Percentiles rank a stretch among this genome's conserved stretches.
These are phyloP conservation scores for Sicyos baderoa DNA, from an alignment of 306 rosid genomes.

Conservation along the genomic window DNA sequence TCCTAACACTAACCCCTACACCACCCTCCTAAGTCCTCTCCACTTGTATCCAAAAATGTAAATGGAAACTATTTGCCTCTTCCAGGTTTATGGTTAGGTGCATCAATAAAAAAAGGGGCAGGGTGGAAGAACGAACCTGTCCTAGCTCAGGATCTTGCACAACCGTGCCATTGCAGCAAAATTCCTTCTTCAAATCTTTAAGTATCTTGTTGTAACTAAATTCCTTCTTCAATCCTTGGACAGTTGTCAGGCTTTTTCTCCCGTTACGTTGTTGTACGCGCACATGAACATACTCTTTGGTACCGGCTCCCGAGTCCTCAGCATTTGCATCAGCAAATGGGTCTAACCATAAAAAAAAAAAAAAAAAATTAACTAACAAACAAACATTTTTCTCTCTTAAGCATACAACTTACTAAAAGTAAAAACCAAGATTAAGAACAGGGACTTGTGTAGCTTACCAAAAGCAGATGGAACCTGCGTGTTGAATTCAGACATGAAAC, in stretches of 20 bases:
- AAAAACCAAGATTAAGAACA: not conserved
- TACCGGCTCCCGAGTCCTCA: constrained; percentile 45
- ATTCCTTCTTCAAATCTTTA: constrained; percentile 44
- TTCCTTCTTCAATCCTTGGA: constrained; percentile 45
- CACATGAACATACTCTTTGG: constrained; percentile 42
- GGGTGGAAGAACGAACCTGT: constrained; percentile 28
- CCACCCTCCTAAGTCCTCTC: not conserved
- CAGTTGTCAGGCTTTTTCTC: constrained; percentile 40
- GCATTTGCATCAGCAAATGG: constrained; percentile 51
- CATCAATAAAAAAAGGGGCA: not conserved
- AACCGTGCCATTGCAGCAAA: constrained; percentile 48
- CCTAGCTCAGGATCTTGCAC: constrained; percentile 44
- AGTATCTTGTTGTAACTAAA: constrained; percentile 43
- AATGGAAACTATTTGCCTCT: not conserved
- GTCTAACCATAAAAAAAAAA: constrained; percentile 19
- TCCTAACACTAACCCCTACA: not conserved
- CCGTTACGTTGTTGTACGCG: constrained; percentile 44
- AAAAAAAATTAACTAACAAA: not conserved
- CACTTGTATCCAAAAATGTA: not conserved
- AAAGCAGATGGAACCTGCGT: constrained; percentile 37
- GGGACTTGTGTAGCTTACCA: constrained; percentile 23
- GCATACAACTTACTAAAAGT: not conserved
- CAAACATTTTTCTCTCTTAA: not conserved
- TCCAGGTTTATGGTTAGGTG: not conserved
- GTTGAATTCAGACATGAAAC: constrained; percentile 48